phyloP scores from a whole-genome alignment of 441 rosid genomes.

The Corymbia calophylla region DNA sequence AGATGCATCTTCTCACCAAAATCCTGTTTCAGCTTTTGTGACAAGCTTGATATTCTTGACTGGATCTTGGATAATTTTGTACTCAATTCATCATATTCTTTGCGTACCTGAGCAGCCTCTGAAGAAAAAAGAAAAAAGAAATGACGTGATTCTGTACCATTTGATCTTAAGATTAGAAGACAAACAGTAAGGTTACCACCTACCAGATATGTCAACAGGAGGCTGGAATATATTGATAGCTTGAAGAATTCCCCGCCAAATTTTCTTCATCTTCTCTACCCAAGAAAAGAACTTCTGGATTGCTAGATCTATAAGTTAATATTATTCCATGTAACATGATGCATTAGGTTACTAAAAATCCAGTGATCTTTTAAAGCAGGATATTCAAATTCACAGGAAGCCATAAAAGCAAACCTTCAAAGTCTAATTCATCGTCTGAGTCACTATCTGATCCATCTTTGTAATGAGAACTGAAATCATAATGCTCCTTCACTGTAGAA shows the following conservation, averaged over 20 bases:
- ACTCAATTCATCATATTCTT: conserved; percentile 81
- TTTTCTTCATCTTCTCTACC: conserved; percentile 82
- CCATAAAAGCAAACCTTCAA: conserved; percentile 36
- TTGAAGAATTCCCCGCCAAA: conserved; percentile 50
- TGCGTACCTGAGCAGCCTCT: conserved; percentile 78
- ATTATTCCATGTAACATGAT: neutral
- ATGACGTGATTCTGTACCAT: neutral
- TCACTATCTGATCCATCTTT: conserved; percentile 40
- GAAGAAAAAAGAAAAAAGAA: neutral
- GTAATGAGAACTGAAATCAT: conserved; percentile 43
- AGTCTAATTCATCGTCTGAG: conserved; percentile 35
- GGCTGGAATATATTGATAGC: conserved; percentile 73
- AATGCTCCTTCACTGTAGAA: conserved; percentile 30
- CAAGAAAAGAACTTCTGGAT: conserved; percentile 26
- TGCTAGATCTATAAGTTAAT: neutral
- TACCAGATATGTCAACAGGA: conserved; percentile 80
- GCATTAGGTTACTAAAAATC: neutral
- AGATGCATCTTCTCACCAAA: conserved; percentile 47
- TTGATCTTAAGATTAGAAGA: neutral
- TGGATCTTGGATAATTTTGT: conserved; percentile 71
- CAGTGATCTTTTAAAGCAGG: neutral
- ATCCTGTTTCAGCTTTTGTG: conserved; percentile 75
- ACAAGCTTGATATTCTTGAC: conserved; percentile 82
- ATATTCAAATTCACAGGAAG: neutral
- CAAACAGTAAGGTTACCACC: neutral